These are phyloP conservation scores for Ustilago loliicola DNA, from an alignment of 1,284 basidiomycete species.

Conservation along the genomic window DNA sequence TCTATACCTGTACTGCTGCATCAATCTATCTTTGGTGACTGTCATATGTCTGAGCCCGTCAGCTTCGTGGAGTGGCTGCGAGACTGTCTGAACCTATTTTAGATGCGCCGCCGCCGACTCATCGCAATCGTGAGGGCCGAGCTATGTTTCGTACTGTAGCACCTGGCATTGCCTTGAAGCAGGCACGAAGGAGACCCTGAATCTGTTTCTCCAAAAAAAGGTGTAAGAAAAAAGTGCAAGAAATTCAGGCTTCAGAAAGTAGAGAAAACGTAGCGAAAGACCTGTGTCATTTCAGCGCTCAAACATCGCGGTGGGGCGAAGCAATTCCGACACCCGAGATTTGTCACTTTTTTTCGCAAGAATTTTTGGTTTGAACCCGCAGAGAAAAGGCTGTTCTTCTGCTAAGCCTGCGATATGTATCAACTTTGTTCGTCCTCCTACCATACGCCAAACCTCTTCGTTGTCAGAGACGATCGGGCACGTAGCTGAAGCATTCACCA, in stretches of 20 bases:
- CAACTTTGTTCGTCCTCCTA: neutral
- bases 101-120: no score
- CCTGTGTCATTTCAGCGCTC: neutral
- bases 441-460: neutral
- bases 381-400: neutral
- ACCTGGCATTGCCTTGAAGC: no score
- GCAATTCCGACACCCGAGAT: neutral
- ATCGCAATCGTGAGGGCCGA: no score
- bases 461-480: neutral
- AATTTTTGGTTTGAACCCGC: slow-evolving; percentile 12
- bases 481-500: neutral
- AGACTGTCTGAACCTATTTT: no score
- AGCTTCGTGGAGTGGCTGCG: no score
- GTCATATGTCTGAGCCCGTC: no score
- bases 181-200: neutral
- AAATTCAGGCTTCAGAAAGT: neutral
- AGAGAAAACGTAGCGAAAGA: neutral
- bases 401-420: neutral
- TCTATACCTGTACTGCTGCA: neutral
- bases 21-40: neutral
- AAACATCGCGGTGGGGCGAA: neutral
- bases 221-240: neutral
- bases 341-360: slow-evolving; percentile 1
- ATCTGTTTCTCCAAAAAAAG: neutral
- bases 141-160: no score